These are phyloP conservation scores for Schoenoplectus tabernaemontani DNA, from an alignment of 202 grass and related monocot species.

Conservation along the genomic window DNA sequence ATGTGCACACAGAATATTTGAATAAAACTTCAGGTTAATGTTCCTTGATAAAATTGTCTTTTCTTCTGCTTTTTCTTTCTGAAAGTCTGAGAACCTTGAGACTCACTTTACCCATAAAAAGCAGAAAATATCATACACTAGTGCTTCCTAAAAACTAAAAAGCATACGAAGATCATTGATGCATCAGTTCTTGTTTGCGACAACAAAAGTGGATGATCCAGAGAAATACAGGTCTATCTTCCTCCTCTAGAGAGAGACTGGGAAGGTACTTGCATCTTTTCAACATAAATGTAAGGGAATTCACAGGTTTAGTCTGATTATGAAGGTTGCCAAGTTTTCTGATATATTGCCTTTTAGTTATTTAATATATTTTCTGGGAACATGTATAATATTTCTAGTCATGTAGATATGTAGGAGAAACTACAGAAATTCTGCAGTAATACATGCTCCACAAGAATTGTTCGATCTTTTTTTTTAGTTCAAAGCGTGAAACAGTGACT, in stretches of 20 bases:
- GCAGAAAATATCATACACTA: neutral
- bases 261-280: neutral
- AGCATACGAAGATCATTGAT: neutral
- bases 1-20: constrained; percentile 12
- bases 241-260: neutral
- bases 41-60: neutral
- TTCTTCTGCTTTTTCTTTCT: neutral
- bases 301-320: neutral
- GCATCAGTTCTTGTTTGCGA: neutral
- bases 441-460: neutral
- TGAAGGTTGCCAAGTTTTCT: neutral
- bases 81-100: neutral
- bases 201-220: neutral
- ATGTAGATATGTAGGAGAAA: neutral
- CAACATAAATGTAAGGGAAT: neutral
- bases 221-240: neutral
- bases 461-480: neutral
- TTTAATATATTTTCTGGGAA: neutral
- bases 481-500: neutral
- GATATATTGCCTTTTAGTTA: neutral
- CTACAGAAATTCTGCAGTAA: neutral
- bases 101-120: neutral
- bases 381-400: neutral
- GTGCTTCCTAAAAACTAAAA: neutral
- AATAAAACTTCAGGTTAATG: neutral